Base-by-base conservation (phyloP, 2,329 filamentous ascomycete species). In the Sarocladium oryzae region DNA sequence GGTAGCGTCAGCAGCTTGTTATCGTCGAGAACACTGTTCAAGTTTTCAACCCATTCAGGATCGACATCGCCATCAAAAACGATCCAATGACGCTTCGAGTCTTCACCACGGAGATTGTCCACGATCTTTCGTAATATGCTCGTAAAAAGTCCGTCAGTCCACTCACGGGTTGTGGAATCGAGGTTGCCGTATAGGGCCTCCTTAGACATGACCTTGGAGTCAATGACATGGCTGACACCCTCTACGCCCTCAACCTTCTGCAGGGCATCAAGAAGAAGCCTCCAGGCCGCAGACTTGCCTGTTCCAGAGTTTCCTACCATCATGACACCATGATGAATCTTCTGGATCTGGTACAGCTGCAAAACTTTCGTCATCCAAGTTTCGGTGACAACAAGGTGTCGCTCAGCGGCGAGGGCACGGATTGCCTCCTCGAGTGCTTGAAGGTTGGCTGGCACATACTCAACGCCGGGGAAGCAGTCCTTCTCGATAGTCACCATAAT, bases 171-270 rank as follows among this genome's bases (percentile, higher is more conserved):
- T 2, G 93, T 99, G 53, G 89, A 91, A 67, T 99, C 93, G 46
- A 99, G 78, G 60, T 85, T 96, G 64, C 93, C 93, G 63, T 99
- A 99, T 3, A 99, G 76, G 21, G 89, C 88, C 71, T 99, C 93
- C 71, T 99, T 99, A 50, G 91, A 96, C 93, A 99, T 99, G 68
- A 99, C 95, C 73, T 99, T 99, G 36, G 92, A 95, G 68, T 99
- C 93, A 60, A 99, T 99, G 52, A 99, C 88, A 64, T 99, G 93
- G 58, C 84, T 96, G 41, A 99, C 89, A 28, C 95, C 93, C 68
- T 99, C 95, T 6, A 95, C 78, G 21, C 86, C 85, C 66, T 99
- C 93, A 13, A 95, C 88, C 61, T 87, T 84, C 61, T 97, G 92
- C 53, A 99, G 72, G 15, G 95, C 93, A 61, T 95, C 88, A 18